Evolutionary conservation across 2,329 filamentous ascomycete species (phyloP).

Genomic region (Phialemoniopsis sp.): DNA sequence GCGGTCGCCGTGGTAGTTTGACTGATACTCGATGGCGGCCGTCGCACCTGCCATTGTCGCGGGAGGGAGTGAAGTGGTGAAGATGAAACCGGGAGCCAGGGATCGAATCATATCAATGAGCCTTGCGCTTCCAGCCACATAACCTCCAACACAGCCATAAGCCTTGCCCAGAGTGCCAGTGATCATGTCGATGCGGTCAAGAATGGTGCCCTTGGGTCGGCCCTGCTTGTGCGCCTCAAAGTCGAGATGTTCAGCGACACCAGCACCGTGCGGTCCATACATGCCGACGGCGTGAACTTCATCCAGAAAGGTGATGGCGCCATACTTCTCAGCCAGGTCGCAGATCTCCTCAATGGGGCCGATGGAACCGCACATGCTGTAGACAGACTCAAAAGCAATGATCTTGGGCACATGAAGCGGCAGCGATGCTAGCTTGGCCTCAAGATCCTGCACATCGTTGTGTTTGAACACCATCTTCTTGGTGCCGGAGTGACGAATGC

Average conservation of each 20-base stretch:
- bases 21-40: conserved; percentile 91
- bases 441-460: conserved; percentile 90
- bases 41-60: conserved; percentile 95
- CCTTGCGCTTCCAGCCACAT: conserved; percentile 85
- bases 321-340: conserved; percentile 95
- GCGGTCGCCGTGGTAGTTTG: conserved; percentile 78
- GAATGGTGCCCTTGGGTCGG: conserved; percentile 73
- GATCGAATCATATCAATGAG: conserved; percentile 92
- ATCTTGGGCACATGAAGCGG: conserved; percentile 88
- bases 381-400: conserved; percentile 97
- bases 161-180: conserved; percentile 96
- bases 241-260: conserved; percentile 95
- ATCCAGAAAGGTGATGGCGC: conserved; percentile 93
- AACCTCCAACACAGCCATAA: conserved; percentile 95
- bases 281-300: conserved; percentile 99
- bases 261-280: conserved; percentile 94
- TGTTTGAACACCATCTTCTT: conserved; percentile 99
- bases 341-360: conserved; percentile 95
- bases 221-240: conserved; percentile 81
- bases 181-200: conserved; percentile 97
- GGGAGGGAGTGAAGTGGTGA: conserved; percentile 93
- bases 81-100: conserved; percentile 95
- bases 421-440: conserved; percentile 85
- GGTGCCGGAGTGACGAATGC: conserved; percentile 93
- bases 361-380: conserved; percentile 98